Conservation (phyloP, 2,329 filamentous ascomycete genomes). For the Drechslerella dactyloides region DNA sequence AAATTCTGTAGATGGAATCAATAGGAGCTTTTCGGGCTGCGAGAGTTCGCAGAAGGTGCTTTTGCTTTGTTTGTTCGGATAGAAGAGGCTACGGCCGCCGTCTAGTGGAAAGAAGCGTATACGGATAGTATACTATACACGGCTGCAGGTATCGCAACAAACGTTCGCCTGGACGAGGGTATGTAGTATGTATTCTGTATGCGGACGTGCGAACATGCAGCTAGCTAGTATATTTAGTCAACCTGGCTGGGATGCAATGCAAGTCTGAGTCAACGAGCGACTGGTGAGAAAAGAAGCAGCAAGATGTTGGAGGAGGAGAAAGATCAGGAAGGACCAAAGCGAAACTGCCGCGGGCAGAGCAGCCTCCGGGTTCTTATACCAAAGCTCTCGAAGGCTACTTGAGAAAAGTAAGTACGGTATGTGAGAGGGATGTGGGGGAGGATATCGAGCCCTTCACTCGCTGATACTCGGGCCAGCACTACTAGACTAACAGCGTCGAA, state of each 20-base stretch:
- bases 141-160: conserved; percentile 32
- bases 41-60: neutral
- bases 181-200: neutral
- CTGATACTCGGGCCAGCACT: neutral
- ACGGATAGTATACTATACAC: conserved; percentile 21
- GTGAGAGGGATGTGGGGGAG: conserved; percentile 35
- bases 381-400: conserved; percentile 7
- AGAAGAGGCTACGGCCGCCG: conserved; percentile 48
- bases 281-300: conserved; percentile 31
- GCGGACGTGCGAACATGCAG: conserved; percentile 37
- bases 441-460: conserved; percentile 1
- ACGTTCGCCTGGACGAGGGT: neutral
- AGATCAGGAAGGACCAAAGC: conserved; percentile 38
- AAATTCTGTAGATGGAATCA: neutral
- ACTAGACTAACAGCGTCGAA: conserved; percentile 12
- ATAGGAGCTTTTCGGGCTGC: neutral
- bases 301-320: conserved; percentile 24
- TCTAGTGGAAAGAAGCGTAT: conserved; percentile 3
- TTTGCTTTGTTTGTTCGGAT: conserved; percentile 40
- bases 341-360: conserved; percentile 47
- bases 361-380: conserved; percentile 47
- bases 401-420: neutral
- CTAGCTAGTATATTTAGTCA: conserved; percentile 21
- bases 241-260: conserved; percentile 26
- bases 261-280: conserved; percentile 52